Base-by-base conservation (phyloP, 179 eudicot species). In the Actinidia arguta region DNA sequence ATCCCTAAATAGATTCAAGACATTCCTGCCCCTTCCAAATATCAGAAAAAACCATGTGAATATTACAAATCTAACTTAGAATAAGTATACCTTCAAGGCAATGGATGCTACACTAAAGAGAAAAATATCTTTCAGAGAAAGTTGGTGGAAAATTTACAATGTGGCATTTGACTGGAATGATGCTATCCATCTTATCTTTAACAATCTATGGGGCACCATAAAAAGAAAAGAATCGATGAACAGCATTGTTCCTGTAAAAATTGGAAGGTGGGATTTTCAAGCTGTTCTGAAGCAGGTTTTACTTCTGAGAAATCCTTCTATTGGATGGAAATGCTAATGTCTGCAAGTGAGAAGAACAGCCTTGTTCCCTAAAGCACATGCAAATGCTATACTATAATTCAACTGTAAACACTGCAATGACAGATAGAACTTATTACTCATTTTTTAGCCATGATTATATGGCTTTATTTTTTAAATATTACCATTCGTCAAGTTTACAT, bases 221-320 rank as follows among this genome's bases (percentile, higher is more conserved):
- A 74, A 70, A 27, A 27, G 8, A 47, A 54, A 72, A 11, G 39
- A 44, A 56, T 39, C 31, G 69, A 52, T 2, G 70, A 67, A 76
- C 70, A 78, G 82, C 86, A 78, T 88, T 85, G 90, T 73, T 91
- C 96, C 82, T 82, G 88, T 86, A 96, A 87, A 88, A 96, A 96
- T 77, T 93, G 90, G 85, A 96, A 96, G 81, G 85, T 94, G 54
- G 93, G 87, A 78, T 91, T 87, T 75, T 88, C 92, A 76, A 93
- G 90, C 78, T 94, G 89, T 70, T 88, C 86, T 13, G 81, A 80
- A 24, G 98, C 89, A 73, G 96, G 88, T 83, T 87, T 92, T 76
- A 93, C 92, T n/a, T 91, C 92, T 4, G 88, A 83, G 70, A 96
- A 91, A 80, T 96, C 94, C 75, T 87, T 88, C 87, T 88, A 94